Evolutionary conservation across 768 basidiomycete genomes (phyloP).

Genomic region (Auriscalpium vulgare): DNA sequence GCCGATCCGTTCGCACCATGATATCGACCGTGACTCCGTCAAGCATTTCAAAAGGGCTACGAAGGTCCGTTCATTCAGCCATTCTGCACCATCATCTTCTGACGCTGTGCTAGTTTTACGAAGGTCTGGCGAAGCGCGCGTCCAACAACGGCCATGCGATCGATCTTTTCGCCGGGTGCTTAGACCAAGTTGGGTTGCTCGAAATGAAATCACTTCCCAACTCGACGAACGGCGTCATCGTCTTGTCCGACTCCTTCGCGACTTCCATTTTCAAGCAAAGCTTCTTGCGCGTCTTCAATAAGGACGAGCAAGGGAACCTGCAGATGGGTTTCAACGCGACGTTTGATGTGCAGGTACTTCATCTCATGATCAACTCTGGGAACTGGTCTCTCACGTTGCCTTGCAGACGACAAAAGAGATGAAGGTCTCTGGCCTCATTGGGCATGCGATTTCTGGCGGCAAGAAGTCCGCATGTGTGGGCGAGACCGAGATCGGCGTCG

Average conservation of each 20-base stretch:
- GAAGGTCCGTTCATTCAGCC: slow-evolving; percentile 52
- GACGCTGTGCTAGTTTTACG: slow-evolving; percentile 71
- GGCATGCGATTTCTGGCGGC: slow-evolving; percentile 93
- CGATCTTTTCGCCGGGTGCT: slow-evolving; percentile 93
- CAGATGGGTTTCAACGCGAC: slow-evolving; percentile 99
- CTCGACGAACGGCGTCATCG: slow-evolving; percentile 93
- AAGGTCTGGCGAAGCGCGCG: slow-evolving; percentile 84
- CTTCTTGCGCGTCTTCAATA: slow-evolving; percentile 87
- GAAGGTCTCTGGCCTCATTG: slow-evolving; percentile 96
- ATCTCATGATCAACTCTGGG: slow-evolving; percentile 3
- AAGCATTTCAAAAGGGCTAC: slow-evolving; percentile 96
- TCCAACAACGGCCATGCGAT: slow-evolving; percentile 93
- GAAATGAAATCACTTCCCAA: slow-evolving; percentile 97
- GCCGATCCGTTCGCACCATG: slow-evolving; percentile 96
- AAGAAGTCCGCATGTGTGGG: slow-evolving; percentile 97
- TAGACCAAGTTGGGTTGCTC: slow-evolving; percentile 94
- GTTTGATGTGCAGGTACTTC: slow-evolving; percentile 84
- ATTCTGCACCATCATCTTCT: slow-evolving; percentile 7
- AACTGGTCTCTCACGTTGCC: slow-evolving; percentile 2
- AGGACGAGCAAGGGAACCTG: slow-evolving; percentile 86
- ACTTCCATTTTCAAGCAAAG: slow-evolving; percentile 99
- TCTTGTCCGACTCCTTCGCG: slow-evolving; percentile 92
- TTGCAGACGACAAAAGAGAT: slow-evolving; percentile 93
- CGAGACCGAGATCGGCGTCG: slow-evolving; percentile 98
- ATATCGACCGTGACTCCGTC: slow-evolving; percentile 92